Evolutionary conservation across 176 grass and related monocot species (phyloP).

Genomic region (Ensete glaucum): DNA sequence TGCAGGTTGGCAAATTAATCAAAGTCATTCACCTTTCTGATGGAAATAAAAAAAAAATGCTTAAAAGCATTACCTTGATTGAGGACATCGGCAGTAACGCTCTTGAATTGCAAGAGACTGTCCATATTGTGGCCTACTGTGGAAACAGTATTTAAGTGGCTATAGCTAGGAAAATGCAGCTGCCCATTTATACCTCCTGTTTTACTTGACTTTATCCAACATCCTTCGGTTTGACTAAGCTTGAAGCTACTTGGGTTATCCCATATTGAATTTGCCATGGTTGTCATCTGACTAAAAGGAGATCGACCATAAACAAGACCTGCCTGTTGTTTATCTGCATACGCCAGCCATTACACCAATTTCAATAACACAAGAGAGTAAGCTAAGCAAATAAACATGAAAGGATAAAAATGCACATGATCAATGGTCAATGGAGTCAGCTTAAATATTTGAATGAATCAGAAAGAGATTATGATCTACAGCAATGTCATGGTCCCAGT

Average conservation of each 20-base stretch:
- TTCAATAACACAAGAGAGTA: neutral
- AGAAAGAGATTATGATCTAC: neutral
- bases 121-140: constrained; percentile 36
- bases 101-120: constrained; percentile 45
- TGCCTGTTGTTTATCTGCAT: constrained; percentile 9
- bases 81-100: constrained; percentile 34
- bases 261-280: constrained; percentile 5
- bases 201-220: constrained; percentile 1
- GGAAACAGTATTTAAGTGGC: constrained; percentile 28
- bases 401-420: neutral
- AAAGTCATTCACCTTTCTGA: neutral
- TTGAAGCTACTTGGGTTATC: constrained; percentile 11
- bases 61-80: constrained; percentile 22
- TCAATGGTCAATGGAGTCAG: neutral
- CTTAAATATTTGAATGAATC: neutral
- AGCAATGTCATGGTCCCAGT: too few species aligned
- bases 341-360: neutral
- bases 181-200: neutral
- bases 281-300: constrained; percentile 2
- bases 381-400: neutral
- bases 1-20: neutral
- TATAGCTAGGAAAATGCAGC: constrained; percentile 21
- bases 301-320: neutral
- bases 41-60: constrained; percentile 11
- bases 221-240: constrained; percentile 1